phyloP scores from a whole-genome alignment of 371 early-diverging fungal genomes.

The Apophysomyces elegans region DNA sequence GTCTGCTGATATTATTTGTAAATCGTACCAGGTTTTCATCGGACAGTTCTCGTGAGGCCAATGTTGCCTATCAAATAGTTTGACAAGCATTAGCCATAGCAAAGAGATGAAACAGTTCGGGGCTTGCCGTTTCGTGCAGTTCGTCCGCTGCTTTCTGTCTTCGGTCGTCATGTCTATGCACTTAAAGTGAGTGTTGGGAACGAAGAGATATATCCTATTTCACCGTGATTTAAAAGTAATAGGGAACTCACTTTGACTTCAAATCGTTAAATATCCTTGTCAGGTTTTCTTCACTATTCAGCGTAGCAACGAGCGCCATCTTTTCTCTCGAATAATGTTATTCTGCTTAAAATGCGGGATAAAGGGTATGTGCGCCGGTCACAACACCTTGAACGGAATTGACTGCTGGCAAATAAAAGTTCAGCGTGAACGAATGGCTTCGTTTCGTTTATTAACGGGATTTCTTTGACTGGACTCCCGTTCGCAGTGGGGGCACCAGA shows the following conservation, averaged over 20 bases:
- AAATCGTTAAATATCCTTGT: slow-evolving; percentile 53
- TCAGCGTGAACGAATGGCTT: slow-evolving; percentile 10
- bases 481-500: background rate
- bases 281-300: slow-evolving; percentile 53
- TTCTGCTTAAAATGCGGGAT: background rate
- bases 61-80: slow-evolving; percentile 50
- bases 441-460: background rate
- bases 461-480: background rate
- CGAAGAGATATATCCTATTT: too few species aligned
- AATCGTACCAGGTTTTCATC: slow-evolving; percentile 72
- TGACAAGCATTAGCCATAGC: background rate
- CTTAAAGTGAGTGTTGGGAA: background rate
- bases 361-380: slow-evolving; percentile 10
- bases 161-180: slow-evolving; percentile 57
- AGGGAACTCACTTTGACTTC: slow-evolving; percentile 50
- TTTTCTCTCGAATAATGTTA: slow-evolving; percentile 4
- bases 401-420: slow-evolving; percentile 6
- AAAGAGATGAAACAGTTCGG: background rate
- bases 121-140: slow-evolving; percentile 54
- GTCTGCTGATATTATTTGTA: slow-evolving; percentile 74
- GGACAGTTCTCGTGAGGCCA: slow-evolving; percentile 69
- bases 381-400: slow-evolving; percentile 10
- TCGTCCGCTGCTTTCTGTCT: slow-evolving; percentile 64
- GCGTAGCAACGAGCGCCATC: slow-evolving; percentile 51
- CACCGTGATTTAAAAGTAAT: too few species aligned